phyloP scores from a whole-genome alignment of 768 basidiomycete genomes.

The Pulveroboletus sp. region DNA sequence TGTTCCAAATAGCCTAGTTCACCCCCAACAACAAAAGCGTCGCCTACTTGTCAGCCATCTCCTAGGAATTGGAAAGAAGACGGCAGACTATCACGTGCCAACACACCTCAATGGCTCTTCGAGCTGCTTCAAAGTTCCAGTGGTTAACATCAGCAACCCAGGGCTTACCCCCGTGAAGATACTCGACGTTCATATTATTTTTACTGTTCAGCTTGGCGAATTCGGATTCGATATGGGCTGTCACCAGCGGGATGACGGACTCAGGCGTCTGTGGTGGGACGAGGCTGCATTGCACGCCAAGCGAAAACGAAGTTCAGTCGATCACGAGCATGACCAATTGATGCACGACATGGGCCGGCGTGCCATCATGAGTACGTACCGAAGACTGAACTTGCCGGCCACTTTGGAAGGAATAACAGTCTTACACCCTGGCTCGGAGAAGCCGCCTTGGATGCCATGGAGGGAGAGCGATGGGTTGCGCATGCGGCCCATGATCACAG shows the following conservation, averaged over 20 bases:
- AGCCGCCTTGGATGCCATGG: slow-evolving; percentile 95
- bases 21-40: not conserved
- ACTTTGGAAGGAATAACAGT: slow-evolving; percentile 94
- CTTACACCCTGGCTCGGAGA: slow-evolving; percentile 76
- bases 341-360: not conserved
- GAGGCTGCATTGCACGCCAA: slow-evolving; percentile 37
- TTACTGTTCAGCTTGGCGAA: slow-evolving; percentile 84
- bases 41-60: not conserved
- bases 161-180: slow-evolving; percentile 78
- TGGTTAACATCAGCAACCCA: slow-evolving; percentile 85
- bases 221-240: slow-evolving; percentile 64
- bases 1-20: slow-evolving; percentile 49
- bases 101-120: slow-evolving; percentile 70
- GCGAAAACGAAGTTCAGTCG: not conserved
- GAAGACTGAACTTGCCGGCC: slow-evolving; percentile 90
- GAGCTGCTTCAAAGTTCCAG: slow-evolving; percentile 92
- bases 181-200: slow-evolving; percentile 71
- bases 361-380: slow-evolving; percentile 39
- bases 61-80: no score
- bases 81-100: not conserved
- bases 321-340: not conserved
- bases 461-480: slow-evolving; percentile 82
- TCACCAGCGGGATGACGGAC: slow-evolving; percentile 64
- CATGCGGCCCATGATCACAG: slow-evolving; percentile 91
- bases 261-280: slow-evolving; percentile 89